phyloP scores from a whole-genome alignment of 805 yeast species.

The Saccharomycopsis fodiens region DNA sequence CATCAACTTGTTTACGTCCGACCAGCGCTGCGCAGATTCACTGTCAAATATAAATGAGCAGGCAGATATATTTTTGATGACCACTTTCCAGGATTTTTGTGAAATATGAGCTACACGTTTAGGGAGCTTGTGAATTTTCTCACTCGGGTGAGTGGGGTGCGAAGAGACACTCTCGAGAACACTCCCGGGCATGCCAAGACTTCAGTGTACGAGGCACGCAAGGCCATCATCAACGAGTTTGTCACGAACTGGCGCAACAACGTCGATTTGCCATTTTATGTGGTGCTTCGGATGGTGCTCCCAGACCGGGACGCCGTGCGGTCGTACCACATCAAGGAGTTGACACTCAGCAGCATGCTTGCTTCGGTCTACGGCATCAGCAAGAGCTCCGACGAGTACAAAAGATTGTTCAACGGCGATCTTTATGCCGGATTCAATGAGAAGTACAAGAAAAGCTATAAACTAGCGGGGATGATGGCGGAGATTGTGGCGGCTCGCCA shows the following conservation, averaged over 20 bases:
- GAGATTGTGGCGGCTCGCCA: conserved; percentile 42
- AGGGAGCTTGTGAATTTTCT: background rate
- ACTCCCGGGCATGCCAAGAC: background rate
- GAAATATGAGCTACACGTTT: background rate
- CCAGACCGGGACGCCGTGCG: conserved; percentile 57
- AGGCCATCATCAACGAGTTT: conserved; percentile 11
- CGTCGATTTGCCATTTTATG: conserved; percentile 34
- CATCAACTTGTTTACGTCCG: too few relatives aligned
- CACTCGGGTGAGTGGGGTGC: background rate
- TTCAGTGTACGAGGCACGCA: conserved; percentile 6
- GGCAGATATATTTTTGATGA: too few relatives aligned
- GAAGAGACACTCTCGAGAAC: background rate
- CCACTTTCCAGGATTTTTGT: too few relatives aligned
- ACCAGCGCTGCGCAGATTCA: too few relatives aligned
- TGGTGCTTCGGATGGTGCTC: conserved; percentile 52
- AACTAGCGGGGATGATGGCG: conserved; percentile 42
- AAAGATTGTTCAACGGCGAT: conserved; percentile 27
- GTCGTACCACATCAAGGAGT: conserved; percentile 57
- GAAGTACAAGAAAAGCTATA: conserved; percentile 32
- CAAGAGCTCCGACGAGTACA: conserved; percentile 53
- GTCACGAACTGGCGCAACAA: conserved; percentile 11
- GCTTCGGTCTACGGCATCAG: conserved; percentile 50
- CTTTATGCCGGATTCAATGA: conserved; percentile 36
- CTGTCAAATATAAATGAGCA: too few relatives aligned
- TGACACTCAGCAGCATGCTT: conserved; percentile 44